Evolutionary conservation across 257 asterid species (phyloP).

Genomic region (Ocimum tenuiflorum): DNA sequence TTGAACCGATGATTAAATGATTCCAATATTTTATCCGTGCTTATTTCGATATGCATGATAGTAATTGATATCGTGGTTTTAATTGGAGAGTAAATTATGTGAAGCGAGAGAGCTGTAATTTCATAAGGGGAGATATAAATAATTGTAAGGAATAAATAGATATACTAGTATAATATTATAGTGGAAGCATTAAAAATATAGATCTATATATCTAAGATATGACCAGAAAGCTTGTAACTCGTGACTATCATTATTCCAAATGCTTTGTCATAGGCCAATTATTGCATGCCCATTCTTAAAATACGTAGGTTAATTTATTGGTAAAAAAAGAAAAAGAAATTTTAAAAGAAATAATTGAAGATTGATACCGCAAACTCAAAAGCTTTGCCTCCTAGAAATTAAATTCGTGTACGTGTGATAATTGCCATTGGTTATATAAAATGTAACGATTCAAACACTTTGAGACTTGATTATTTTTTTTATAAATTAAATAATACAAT

Average conservation of each 20-base stretch:
- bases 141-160: neutral
- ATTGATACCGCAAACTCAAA: neutral
- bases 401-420: neutral
- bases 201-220: neutral
- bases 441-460: neutral
- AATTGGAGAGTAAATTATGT: neutral
- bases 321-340: neutral
- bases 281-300: slow-evolving; percentile 8
- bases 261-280: neutral
- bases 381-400: neutral
- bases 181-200: neutral
- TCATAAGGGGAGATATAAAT: neutral
- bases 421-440: neutral
- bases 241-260: slow-evolving; percentile 6
- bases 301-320: neutral
- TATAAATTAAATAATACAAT: neutral
- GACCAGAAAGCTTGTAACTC: neutral
- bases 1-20: slow-evolving; percentile 6
- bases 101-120: neutral
- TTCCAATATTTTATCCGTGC: neutral
- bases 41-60: neutral
- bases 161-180: neutral
- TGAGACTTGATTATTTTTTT: too few relatives aligned
- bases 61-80: slow-evolving; percentile 11
- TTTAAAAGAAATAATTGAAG: neutral